Evolutionary conservation across 805 yeast species (phyloP), one percentile per base, ranked within the genome.

Genomic region (Metschnikowia dekortorum): DNA sequence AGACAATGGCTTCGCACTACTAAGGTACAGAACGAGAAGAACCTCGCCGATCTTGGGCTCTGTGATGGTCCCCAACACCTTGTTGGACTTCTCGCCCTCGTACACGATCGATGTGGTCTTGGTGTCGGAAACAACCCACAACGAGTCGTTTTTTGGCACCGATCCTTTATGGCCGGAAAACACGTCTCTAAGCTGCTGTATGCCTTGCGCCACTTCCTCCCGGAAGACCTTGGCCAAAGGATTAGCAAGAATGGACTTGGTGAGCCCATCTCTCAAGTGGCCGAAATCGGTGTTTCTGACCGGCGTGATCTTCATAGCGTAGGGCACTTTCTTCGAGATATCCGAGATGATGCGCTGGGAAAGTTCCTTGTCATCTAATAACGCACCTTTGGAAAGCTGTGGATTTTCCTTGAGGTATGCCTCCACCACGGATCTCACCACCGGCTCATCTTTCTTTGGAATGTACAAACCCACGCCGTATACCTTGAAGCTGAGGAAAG

Each of bases 281-380:
- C 83, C 82, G 68, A 87, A 90, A 68, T 92, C 97, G 0, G 98
- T 92, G 65, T 87, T 89, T 63, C 97, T 80, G 14, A 85, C 83
- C 0, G 99, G 97, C 9, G 86, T 83, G 51, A 92, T 84, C 54
- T 96, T 75, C 28, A 90, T 84, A 41, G 83, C 72, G 57, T 89
- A 77, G 50, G 82, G 78, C 34, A 85, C 79, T 11, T 83, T 80
- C 9, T 80, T 66, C 39, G 79, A 81, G 43, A 91, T 69, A 48
- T 78, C 74, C 16, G 78, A 75, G 30, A 89, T 66, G 16, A 89
- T 61, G 2, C 78, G 72, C 8, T 73, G 69, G 0, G 92, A 82
- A 32, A 72, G 62, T 7, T 67, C 71, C 0, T 80, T 74, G 59
- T 85, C 85, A 29, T 75, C 66, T 44, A 85, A 70, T 32, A 62